These are phyloP conservation scores for Arthrobotrys iridis DNA, from an alignment of 2,329 filamentous ascomycete genomes.

Conservation along the genomic window DNA sequence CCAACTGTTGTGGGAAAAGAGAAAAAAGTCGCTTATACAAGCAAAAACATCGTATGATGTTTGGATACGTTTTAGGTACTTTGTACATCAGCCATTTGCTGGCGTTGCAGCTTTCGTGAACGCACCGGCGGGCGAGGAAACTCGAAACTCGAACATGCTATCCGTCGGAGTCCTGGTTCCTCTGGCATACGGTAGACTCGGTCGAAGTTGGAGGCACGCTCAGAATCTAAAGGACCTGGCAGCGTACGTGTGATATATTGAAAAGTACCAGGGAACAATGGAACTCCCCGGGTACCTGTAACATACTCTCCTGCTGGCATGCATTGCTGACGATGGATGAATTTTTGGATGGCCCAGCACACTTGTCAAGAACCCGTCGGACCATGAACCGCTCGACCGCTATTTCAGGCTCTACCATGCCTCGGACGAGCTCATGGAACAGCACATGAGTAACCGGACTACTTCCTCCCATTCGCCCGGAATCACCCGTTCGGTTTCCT, in stretches of 20 bases:
- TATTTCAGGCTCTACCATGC: conserved; percentile 77
- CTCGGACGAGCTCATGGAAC: conserved; percentile 58
- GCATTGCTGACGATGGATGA: conserved; percentile 10
- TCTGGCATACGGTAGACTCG: conserved; percentile 82
- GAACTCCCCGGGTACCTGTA: not conserved
- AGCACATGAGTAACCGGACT: conserved; percentile 45
- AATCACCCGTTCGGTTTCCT: conserved; percentile 50
- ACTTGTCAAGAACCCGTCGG: conserved; percentile 73
- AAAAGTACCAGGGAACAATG: conserved; percentile 52
- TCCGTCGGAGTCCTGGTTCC: conserved; percentile 90
- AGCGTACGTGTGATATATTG: conserved; percentile 64
- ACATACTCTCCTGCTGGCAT: not conserved
- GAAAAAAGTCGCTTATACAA: not conserved
- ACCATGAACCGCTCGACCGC: conserved; percentile 73
- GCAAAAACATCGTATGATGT: not conserved
- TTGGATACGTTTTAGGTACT: conserved; percentile 71
- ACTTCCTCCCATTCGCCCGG: conserved; percentile 26
- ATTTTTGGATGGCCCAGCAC: conserved; percentile 64
- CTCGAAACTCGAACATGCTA: conserved; percentile 90
- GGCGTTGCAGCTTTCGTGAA: conserved; percentile 94
- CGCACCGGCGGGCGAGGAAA: conserved; percentile 77
- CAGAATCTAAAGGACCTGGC: conserved; percentile 78
- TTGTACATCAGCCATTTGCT: conserved; percentile 80
- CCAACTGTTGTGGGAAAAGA: not conserved
- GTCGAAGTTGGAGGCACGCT: conserved; percentile 89